Percentiles rank a stretch among this genome's conserved stretches.
Evolutionary conservation across 306 rosid species (phyloP).

Genomic region (Comarum palustre): DNA sequence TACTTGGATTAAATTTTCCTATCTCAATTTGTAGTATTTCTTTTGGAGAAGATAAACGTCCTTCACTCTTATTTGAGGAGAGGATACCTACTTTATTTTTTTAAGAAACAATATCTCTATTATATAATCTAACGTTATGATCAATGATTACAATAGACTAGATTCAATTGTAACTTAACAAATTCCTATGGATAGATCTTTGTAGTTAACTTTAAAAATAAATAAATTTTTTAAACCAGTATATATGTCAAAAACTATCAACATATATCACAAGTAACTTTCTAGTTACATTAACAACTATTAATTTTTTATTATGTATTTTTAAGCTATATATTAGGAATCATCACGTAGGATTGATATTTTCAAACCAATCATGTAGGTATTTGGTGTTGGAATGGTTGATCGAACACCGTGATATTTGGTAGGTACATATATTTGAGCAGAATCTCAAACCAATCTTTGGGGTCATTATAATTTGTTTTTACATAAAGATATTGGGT

Average conservation of each 20-base stretch:
- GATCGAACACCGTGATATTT: neutral
- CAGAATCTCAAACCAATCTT: neutral
- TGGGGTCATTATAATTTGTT: neutral
- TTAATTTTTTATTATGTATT: too few relatives aligned
- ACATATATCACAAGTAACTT: too few relatives aligned
- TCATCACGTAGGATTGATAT: neutral
- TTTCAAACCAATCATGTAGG: neutral
- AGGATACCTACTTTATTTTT: neutral
- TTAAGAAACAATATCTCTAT: too few relatives aligned
- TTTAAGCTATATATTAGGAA: neutral
- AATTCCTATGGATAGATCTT: too few relatives aligned
- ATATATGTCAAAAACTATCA: too few relatives aligned
- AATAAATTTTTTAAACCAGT: too few relatives aligned
- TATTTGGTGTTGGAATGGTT: conserved; percentile 3
- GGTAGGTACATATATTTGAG: neutral
- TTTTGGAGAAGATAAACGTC: neutral
- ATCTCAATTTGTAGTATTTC: neutral
- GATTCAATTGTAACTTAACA: too few relatives aligned
- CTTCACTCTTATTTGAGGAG: neutral
- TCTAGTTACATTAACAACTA: too few relatives aligned
- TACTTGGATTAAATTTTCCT: neutral
- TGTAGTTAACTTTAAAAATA: too few relatives aligned
- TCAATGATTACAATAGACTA: too few relatives aligned
- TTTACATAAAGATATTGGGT: neutral
- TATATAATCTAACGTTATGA: too few relatives aligned